phyloP scores from a whole-genome alignment of 2,329 filamentous ascomycete species.

The Beauveria varroae region DNA sequence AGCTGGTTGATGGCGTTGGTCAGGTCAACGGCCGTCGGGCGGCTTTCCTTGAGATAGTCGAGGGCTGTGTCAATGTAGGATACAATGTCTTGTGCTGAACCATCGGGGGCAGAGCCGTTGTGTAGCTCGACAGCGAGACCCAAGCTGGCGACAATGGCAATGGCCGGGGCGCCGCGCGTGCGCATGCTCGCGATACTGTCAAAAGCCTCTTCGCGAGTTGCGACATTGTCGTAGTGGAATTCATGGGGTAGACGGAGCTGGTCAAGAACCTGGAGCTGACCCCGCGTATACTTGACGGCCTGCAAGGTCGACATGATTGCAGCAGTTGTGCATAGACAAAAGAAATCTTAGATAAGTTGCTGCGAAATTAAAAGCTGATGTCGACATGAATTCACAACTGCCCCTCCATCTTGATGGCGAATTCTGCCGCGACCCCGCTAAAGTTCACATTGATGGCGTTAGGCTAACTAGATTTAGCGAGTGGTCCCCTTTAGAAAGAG shows the following conservation, averaged over 20 bases:
- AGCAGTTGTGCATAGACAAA: constrained; percentile 43
- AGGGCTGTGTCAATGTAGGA: constrained; percentile 68
- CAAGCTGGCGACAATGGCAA: constrained; percentile 93
- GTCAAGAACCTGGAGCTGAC: constrained; percentile 69
- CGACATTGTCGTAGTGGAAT: constrained; percentile 68
- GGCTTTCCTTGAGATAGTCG: constrained; percentile 78
- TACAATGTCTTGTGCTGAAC: constrained; percentile 49
- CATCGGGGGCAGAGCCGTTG: constrained; percentile 39
- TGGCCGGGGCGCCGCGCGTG: constrained; percentile 77
- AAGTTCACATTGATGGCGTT: constrained; percentile 3
- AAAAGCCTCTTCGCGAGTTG: constrained; percentile 66
- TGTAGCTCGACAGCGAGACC: constrained; percentile 79
- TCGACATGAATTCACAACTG: background rate
- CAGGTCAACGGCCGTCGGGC: constrained; percentile 91
- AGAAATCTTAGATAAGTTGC: background rate
- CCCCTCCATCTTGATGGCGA: constrained; percentile 12
- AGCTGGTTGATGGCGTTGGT: constrained; percentile 82
- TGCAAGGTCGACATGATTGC: constrained; percentile 52
- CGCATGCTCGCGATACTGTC: constrained; percentile 77
- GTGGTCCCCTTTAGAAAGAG: background rate
- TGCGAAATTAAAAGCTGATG: background rate
- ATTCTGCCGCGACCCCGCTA: constrained; percentile 20
- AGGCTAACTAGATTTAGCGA: background rate
- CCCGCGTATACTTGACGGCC: constrained; percentile 69
- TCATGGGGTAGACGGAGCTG: constrained; percentile 77